Conservation (phyloP, 2,329 filamentous ascomycete genomes). For the Alternaria alternata region DNA sequence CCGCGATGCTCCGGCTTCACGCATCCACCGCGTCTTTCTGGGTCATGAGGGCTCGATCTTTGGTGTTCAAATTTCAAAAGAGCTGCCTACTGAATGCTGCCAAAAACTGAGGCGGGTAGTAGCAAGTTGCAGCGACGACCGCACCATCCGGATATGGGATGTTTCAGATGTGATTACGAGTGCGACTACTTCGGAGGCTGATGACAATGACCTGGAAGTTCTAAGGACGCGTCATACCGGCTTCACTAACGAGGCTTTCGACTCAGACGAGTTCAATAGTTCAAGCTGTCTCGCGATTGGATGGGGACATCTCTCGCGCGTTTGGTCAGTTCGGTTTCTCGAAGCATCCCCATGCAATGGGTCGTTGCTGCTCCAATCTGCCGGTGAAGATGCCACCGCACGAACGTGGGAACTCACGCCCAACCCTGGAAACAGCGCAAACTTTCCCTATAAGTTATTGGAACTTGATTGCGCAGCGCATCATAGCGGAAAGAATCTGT, state of each 20-base stretch:
- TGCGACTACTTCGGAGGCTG: conserved; percentile 25
- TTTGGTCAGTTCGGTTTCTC: conserved; percentile 84
- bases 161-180: conserved; percentile 62
- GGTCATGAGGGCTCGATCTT: conserved; percentile 94
- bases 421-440: conserved; percentile 6
- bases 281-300: conserved; percentile 67
- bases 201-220: conserved; percentile 30
- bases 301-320: conserved; percentile 88
- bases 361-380: conserved; percentile 67
- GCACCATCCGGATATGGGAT: conserved; percentile 89
- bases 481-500: conserved; percentile 90
- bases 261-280: conserved; percentile 27
- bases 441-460: conserved; percentile 51
- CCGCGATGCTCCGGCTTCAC: conserved; percentile 31
- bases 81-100: conserved; percentile 23
- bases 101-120: conserved; percentile 68
- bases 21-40: conserved; percentile 65
- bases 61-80: conserved; percentile 77
- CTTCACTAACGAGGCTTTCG: conserved; percentile 49
- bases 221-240: conserved; percentile 53
- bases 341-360: conserved; percentile 48
- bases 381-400: conserved; percentile 83
- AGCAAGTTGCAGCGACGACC: conserved; percentile 92
- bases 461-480: conserved; percentile 66
- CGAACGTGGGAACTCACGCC: conserved; percentile 68